Evolutionary conservation across 2,329 filamentous ascomycete genomes (phyloP), one percentile per base, ranked within the genome.

Genomic region (Sporothrix variecibatus): DNA sequence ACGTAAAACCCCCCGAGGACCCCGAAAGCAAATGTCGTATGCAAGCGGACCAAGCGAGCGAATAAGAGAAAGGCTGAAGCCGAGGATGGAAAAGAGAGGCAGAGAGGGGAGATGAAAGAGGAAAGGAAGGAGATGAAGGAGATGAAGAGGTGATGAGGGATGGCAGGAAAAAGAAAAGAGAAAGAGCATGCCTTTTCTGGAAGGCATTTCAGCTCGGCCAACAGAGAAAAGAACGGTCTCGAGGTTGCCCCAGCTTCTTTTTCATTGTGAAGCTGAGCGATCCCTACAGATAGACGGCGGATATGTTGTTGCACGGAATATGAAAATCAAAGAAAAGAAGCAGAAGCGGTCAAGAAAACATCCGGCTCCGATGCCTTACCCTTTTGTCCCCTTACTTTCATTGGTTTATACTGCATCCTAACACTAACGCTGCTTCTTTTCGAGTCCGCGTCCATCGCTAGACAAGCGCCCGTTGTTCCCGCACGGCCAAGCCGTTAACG

Each of bases 161-260:
- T n/a, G 28, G 17, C 43, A n/a, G 64, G 17, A 43, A 51, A 34
- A 49, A 51, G 64, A 68, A 51, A n/a, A 20, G 43, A 68, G 51
- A n/a, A 51, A 26, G 34, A n/a, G 65, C 64, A 68, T n/a, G 43
- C 6, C 65, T 15, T 67, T 68, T 51, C 43, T 51, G 65, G 15
- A 49, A 20, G 43, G 3, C 43, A 20, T 49, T 68, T n/a, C 65
- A 68, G 65, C 43, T 68, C 26, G 43, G n/a, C 28, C 23, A 68
- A 20, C 43, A 62, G 58, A 62, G 8, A 31, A 7, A 15, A 20
- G 58, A 62, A 12, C 15, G 64, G 38, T 43, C 12, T 43, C 43
- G 15, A 49, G 15, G 15, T 20, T 43, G 38, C 60, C 31, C 23
- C 34, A 11, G n/a, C 20, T n/a, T n/a, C 20, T n/a, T 3, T 40